Base-by-base conservation (phyloP, 164 flowering plant species). In the Liriodendron chinense region DNA sequence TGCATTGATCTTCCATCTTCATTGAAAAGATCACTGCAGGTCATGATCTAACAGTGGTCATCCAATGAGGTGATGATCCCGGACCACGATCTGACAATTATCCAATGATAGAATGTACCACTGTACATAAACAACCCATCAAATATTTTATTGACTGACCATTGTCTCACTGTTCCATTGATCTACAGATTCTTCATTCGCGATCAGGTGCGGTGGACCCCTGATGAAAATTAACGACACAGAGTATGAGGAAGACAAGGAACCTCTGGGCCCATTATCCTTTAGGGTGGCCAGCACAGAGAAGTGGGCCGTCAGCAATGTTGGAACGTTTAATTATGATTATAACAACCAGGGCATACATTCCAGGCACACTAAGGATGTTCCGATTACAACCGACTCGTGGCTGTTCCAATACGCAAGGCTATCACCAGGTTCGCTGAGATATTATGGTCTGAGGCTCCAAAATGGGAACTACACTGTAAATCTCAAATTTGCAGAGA, bases 401-500 rank as follows among this genome's bases (percentile, higher is more conserved):
- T 90, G 89, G 82, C 78, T 93, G 6, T 91, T 87, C 82, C 94
- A 88, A 82, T 85, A 90, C 10, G 80, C 90, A 28, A 77, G 98
- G 57, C 5, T 90, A 59, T 93, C 97, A 49, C 88, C 93, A 66
- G 89, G 90, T 59, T 91, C 97, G 12, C 80, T 93, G 49, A 84
- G 95, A 79, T 94, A 92, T 80, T 90, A 89, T 80, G 96, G 95
- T 7, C 75, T 94, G 43, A 96, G 98, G 53, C 94, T 93, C 63
- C 82, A 93, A 76, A 93, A 94, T 78, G 98, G 97, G 8, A 80
- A 78, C 72, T 93, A 94, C 85, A 89, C 75, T 34, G 85, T 94
- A 18, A 83, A 26, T 50, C 85, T 94, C 56, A 90, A 85, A 74
- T 94, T 94, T 82, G 90, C 93, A 0, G 98, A 94, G 76, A 78